Evolutionary conservation across 2,329 filamentous ascomycete species (phyloP).

Genomic region (Fusarium irregulare): DNA sequence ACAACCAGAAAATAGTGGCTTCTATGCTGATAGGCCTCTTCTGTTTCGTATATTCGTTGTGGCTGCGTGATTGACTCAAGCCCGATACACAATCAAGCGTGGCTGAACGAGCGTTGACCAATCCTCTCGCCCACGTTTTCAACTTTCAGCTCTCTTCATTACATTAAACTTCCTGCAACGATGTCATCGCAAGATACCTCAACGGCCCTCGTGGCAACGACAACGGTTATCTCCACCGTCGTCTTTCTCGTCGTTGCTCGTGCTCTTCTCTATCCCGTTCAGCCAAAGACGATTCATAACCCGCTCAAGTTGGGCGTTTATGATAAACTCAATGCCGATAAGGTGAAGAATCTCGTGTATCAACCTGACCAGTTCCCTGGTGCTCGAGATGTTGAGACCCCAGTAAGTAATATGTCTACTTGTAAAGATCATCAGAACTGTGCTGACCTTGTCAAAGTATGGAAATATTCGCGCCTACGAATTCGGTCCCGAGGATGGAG

Average conservation of each 20-base stretch:
- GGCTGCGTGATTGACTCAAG: constrained; percentile 12
- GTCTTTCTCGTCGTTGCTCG: constrained; percentile 52
- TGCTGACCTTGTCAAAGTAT: constrained; percentile 58
- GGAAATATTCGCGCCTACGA: constrained; percentile 84
- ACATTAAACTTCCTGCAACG: not conserved
- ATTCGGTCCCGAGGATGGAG: constrained; percentile 79
- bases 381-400: constrained; percentile 76
- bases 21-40: not conserved
- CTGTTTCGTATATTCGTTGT: not conserved
- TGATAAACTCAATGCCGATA: constrained; percentile 50
- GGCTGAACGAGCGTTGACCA: constrained; percentile 22
- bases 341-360: constrained; percentile 62
- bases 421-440: not conserved
- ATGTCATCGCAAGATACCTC: constrained; percentile 30
- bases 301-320: constrained; percentile 57
- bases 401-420: constrained; percentile 55
- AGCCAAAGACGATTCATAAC: constrained; percentile 55
- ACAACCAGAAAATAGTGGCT: not conserved
- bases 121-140: constrained; percentile 3
- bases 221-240: constrained; percentile 57
- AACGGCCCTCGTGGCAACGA: constrained; percentile 51
- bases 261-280: constrained; percentile 55
- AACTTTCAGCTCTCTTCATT: not conserved
- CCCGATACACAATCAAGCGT: constrained; percentile 7
- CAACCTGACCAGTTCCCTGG: constrained; percentile 77